These are phyloP conservation scores for Datisca glomerata DNA, from an alignment of 306 rosid genomes.

Conservation along the genomic window DNA sequence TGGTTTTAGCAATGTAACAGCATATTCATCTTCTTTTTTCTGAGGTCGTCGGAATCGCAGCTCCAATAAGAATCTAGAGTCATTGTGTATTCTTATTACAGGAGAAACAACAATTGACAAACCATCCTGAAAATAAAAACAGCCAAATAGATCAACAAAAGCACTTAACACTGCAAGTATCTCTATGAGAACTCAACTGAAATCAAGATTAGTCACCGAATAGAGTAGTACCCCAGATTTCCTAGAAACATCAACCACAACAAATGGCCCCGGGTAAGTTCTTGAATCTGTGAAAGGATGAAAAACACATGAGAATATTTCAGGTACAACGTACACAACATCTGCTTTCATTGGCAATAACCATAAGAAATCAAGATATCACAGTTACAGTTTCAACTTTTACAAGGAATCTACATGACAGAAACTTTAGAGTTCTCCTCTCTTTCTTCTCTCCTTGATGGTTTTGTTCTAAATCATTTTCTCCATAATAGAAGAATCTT, in stretches of 20 bases:
- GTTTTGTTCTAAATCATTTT: too few relatives aligned
- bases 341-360: neutral
- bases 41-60: conserved; percentile 60
- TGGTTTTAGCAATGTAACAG: conserved; percentile 49
- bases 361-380: neutral
- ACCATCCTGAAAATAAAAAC: conserved; percentile 43
- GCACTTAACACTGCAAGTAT: neutral
- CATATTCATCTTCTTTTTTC: conserved; percentile 57
- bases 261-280: conserved; percentile 72
- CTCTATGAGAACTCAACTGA: conserved; percentile 2
- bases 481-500: too few relatives aligned
- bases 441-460: too few relatives aligned
- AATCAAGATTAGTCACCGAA: conserved; percentile 8
- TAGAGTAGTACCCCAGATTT: conserved; percentile 55
- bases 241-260: conserved; percentile 59
- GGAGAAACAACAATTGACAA: conserved; percentile 62
- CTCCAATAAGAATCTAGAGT: conserved; percentile 61
- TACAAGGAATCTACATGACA: too few relatives aligned
- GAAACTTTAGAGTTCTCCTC: neutral
- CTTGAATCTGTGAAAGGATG: conserved; percentile 48
- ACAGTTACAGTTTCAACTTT: too few relatives aligned
- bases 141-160: conserved; percentile 3
- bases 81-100: conserved; percentile 62
- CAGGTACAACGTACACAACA: neutral
- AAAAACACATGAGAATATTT: conserved; percentile 11